Evolutionary conservation across 148 eudicot genomes (phyloP).

Genomic region (Heliamphora exappendiculata): DNA sequence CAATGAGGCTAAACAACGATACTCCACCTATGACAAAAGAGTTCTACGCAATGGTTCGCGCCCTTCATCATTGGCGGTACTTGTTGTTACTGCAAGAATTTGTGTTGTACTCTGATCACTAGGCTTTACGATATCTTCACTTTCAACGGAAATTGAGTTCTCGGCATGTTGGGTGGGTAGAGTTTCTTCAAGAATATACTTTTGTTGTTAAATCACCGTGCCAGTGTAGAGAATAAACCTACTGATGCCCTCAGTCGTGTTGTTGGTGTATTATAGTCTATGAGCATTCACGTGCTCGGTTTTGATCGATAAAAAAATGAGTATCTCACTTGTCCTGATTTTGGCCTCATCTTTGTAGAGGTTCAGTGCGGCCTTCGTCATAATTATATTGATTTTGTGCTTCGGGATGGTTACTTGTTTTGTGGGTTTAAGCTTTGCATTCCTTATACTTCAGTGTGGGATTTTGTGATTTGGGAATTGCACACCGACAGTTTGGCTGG

Average conservation of each 20-base stretch:
- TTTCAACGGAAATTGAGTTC: background rate
- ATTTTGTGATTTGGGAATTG: background rate
- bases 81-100: background rate
- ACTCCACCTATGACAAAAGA: constrained; percentile 3
- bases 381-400: background rate
- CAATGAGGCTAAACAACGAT: background rate
- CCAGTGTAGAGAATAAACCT: too few relatives aligned
- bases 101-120: background rate
- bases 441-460: background rate
- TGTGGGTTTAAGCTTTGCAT: background rate
- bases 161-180: background rate
- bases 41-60: background rate
- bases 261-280: background rate
- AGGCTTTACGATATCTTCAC: background rate
- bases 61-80: background rate
- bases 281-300: background rate
- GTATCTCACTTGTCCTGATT: too few relatives aligned
- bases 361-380: too few relatives aligned
- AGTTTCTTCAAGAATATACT: background rate
- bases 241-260: background rate
- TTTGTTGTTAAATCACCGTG: background rate
- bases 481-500: too few relatives aligned
- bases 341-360: too few relatives aligned
- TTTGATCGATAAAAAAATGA: background rate
- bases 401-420: background rate